Base-by-base conservation (phyloP, 2,329 filamentous ascomycete genomes). In the Penicillium sp. region DNA sequence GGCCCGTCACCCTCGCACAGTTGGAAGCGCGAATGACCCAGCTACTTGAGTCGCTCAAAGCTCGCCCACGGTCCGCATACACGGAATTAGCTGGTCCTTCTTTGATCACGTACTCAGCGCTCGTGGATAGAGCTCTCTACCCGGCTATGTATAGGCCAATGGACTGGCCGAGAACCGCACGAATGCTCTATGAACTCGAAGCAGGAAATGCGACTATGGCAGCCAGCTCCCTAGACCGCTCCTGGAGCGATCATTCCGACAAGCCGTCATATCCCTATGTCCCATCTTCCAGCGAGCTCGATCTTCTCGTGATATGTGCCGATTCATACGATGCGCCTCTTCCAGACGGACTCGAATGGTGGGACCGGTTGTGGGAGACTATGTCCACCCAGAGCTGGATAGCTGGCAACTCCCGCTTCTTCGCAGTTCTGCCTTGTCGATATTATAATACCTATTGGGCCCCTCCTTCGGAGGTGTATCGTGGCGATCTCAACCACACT, bases 351-450 rank as follows among this genome's bases (percentile, higher is more conserved):
- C 55, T 61, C 11, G 36, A 19, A 6, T 61, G 59, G 59, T 61
- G 59, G 59, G 50, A 51, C 28, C 26, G 41, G 3, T 33, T 61
- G 25, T 61, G 59, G 59, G 25, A 19, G 3, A 52, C 38, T 22
- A 60, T 61, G 57, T 46, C 59, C 12, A 5, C 28, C 16, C 41
- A 47, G 25, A 61, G 59, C 38, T 61, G 59, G 59, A 52, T 61
- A 2, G 55, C 59, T 7, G 59, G 59, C 0, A 61, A 60, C 25
- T 58, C 55, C 7, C 49, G 55, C 14, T 61, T 61, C 31, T 60
- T 50, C 9, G 5, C 45, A 6, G 57, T 61, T 5, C n/a, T 61
- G 0, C 57, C 55, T 30, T 61, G 57, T 44, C 55, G 55, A 36
- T 17, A 61, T 37, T 61, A 52, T 11, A 53, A 40, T 9, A 56